Conservation (phyloP, 2,329 filamentous ascomycete species). For the Penicillium sp. region DNA sequence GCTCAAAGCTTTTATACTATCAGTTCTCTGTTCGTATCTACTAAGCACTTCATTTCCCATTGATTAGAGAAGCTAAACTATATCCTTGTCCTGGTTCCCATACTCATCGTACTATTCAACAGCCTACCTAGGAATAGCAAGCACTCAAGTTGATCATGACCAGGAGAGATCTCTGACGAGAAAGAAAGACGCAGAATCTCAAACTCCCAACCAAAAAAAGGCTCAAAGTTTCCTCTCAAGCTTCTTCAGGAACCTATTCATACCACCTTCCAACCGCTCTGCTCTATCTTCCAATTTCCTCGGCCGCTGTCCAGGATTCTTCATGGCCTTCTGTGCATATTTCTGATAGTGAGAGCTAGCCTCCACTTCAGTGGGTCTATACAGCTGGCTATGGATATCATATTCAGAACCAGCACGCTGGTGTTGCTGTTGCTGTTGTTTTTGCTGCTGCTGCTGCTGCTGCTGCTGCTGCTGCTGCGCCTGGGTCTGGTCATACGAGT, state of each 20-base stretch:
- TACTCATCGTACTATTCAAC: background rate
- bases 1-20: background rate
- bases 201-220: background rate
- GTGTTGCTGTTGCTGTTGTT: slow-evolving; percentile 23
- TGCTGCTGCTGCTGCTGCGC: slow-evolving; percentile 26
- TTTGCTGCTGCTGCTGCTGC: slow-evolving; percentile 5
- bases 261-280: slow-evolving; percentile 41
- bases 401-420: slow-evolving; percentile 34
- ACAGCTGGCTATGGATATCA: slow-evolving; percentile 47
- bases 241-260: slow-evolving; percentile 47
- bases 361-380: slow-evolving; percentile 47
- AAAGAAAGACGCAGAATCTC: background rate
- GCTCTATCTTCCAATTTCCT: slow-evolving; percentile 41
- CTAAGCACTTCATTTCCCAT: background rate
- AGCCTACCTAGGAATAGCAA: background rate
- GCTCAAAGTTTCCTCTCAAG: slow-evolving; percentile 42
- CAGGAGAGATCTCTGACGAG: background rate
- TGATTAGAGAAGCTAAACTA: background rate
- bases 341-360: slow-evolving; percentile 37
- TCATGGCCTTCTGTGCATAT: slow-evolving; percentile 33
- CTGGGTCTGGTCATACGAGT: slow-evolving; percentile 35
- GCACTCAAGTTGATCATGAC: background rate
- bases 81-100: background rate
- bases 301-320: slow-evolving; percentile 32
- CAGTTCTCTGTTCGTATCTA: background rate